Evolutionary conservation across 1,284 basidiomycete genomes (phyloP), one percentile per base, ranked within the genome.

Genomic region (Mycena sp.): DNA sequence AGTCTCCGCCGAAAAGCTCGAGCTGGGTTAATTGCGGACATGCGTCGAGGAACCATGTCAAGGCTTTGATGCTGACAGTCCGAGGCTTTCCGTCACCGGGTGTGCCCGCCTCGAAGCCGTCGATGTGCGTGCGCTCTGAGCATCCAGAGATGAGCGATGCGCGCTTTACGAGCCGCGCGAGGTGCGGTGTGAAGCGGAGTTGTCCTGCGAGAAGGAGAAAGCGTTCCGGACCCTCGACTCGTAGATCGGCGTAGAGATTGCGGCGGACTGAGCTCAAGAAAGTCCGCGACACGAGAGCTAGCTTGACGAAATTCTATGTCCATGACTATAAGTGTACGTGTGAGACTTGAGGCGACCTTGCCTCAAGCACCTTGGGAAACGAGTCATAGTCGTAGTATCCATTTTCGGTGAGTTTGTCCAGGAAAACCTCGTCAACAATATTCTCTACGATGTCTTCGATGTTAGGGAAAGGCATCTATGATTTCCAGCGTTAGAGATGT

Each of bases 1-100:
- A 58, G n/a, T 63, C 56, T 14, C 55, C 55, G 16, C 62, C 62
- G 7, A 12, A 2, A 14, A 63, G 1, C 6, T 35, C 23, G 25
- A 63, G 43, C 16, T 26, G 4, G 17, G n/a, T 48, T 7, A 63
- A 44, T 29, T 58, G 62, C 5, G 62, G 62, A 29, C 62, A 63
- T 21, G 62, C 56, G 12, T 63, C 56, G 50, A 63, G 51, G 26
- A 63, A 63, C 41, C 62, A 59, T 21, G 30, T 40, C 14, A 63
- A 45, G 23, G 61, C 55, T 2, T 38, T 26, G 16, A 17, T 7
- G 55, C 61, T 63, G 37, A 63, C 49, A 12, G 38, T 30, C 28
- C 29, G 48, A 2, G 61, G 61, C 12, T 26, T 21, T 6, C 35
- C 30, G 21, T 37, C 28, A 12, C 43, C 56, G 1, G 61, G 45